Base-by-base conservation (phyloP, 345 rosid species). In the Acer campestre region DNA sequence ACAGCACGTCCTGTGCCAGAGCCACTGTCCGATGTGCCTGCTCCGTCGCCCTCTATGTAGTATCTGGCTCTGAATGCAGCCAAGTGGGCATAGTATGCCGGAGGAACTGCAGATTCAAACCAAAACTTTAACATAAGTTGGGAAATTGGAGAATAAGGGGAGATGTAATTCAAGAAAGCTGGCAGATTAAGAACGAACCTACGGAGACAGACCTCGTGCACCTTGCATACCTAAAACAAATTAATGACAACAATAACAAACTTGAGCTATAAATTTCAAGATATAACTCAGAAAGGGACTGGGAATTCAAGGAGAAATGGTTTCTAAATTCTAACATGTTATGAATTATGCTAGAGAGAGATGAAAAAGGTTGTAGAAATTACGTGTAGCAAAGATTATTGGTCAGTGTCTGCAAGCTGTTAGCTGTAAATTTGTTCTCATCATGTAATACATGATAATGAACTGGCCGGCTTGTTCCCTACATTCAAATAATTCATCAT, bases 341-440 rank as follows among this genome's bases (percentile, higher is more conserved):
- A 13, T 18, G 22, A 40, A 10, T 20, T 40, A 58, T 22, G 59
- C 4, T 70, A 70, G 8, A 72, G 13, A 72, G 29, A 11, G 6
- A 59, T 61, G 29, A 0, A 1, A 31, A 48, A 66, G 46, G 66
- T 20, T 8, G 22, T 38, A 42, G 78, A 70, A 61, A 67, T 86
- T 85, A 94, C 93, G 96, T 94, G 84, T 92, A 94, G 29, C 97
- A 92, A 3, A 94, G 77, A 68, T 79, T 92, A 74, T 94, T 90
- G 1, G 98, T 92, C 0, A 94, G 84, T 16, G 58, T 20, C 66
- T 92, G 97, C 70, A 93, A 58, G 0, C 1, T 62, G 82, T 92
- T 93, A 0, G 98, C 92, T 3, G 74, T 46, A 78, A 91, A 91
- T 0, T 16, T 1, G 75, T 94, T 93, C 68, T 93, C 95, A 62